Conservation (phyloP, 208 protist genomes). For the Hexamita inflata region DNA sequence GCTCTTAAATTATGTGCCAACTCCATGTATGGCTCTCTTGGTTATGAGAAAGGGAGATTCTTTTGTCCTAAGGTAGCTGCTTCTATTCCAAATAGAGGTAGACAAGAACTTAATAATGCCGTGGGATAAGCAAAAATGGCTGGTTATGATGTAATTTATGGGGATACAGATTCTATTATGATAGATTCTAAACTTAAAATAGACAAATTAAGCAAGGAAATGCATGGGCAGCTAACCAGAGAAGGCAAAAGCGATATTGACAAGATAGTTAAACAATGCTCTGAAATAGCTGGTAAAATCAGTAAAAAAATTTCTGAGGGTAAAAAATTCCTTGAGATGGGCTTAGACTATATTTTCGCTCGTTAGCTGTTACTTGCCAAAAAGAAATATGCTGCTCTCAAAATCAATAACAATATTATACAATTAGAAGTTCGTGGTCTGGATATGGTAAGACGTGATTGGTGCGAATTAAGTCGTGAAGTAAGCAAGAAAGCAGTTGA, state of each 20-base stretch:
- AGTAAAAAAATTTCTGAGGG: conserved; percentile 81
- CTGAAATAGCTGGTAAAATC: neutral
- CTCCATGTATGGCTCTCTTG: conserved; percentile 79
- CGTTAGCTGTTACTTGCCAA: conserved; percentile 82
- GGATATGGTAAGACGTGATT: conserved; percentile 96
- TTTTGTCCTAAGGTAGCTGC: conserved; percentile 88
- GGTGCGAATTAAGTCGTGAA: conserved; percentile 83
- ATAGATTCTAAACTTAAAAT: conserved; percentile 66
- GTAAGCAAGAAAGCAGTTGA: conserved; percentile 40
- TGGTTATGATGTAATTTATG: conserved; percentile 57
- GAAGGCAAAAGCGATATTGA: neutral
- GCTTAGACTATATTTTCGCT: conserved; percentile 96
- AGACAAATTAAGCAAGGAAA: neutral
- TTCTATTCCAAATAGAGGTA: conserved; percentile 83
- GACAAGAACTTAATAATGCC: conserved; percentile 72
- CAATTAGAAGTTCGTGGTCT: conserved; percentile 71
- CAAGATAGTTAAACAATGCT: neutral
- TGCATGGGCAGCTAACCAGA: neutral
- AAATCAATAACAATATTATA: neutral
- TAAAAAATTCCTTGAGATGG: conserved; percentile 91
- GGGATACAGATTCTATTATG: conserved; percentile 99
- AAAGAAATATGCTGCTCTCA: conserved; percentile 70
- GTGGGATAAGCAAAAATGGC: conserved; percentile 60
- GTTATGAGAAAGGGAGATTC: conserved; percentile 89
- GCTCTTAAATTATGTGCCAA: conserved; percentile 42